A percentile compares a stretch with the other conserved stretches of the same genome.
Conservation (phyloP, 139 green algal genomes). For the Chlamydomonas sphaeroides region DNA sequence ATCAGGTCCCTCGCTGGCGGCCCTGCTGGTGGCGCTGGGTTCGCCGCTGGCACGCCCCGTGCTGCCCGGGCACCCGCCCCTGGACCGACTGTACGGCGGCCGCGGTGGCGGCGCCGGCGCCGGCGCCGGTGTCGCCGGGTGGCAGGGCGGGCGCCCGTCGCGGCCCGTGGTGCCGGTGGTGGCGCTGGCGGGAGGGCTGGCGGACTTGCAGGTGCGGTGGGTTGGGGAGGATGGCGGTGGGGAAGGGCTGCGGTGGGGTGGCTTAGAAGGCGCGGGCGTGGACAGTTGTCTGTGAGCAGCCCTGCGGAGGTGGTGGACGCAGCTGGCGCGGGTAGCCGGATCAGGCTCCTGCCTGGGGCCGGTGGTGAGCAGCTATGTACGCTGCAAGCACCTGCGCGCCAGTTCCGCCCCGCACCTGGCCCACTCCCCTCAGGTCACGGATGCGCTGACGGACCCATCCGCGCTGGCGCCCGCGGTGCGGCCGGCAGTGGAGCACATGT, state of each 20-base stretch:
- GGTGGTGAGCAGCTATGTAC: not conserved
- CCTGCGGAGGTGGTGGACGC: not conserved
- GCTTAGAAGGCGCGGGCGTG: no score
- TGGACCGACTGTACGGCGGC: constrained; percentile 42
- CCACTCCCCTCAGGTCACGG: constrained; percentile 6
- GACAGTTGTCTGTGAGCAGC: no score
- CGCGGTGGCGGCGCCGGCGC: not conserved
- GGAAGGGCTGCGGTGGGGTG: no score
- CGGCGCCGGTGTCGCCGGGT: no score
- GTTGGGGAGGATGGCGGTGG: no score
- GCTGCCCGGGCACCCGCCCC: constrained; percentile 54
- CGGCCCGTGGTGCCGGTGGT: constrained; percentile 46
- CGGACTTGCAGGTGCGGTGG: constrained; percentile 57
- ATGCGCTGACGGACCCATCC: not conserved
- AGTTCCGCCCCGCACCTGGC: not conserved
- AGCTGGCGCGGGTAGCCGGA: not conserved
- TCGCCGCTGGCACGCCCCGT: constrained; percentile 55
- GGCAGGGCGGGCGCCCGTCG: not conserved
- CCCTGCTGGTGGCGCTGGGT: constrained; percentile 59
- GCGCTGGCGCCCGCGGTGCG: constrained; percentile 3
- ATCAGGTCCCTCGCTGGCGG: constrained; percentile 43
- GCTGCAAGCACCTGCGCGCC: not conserved
- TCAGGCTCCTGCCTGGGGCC: not conserved
- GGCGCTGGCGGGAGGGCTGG: constrained; percentile 48
- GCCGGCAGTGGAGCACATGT: no score